phyloP scores from a whole-genome alignment of 495 filamentous ascomycete genomes.

The Penicillium ucsense region DNA sequence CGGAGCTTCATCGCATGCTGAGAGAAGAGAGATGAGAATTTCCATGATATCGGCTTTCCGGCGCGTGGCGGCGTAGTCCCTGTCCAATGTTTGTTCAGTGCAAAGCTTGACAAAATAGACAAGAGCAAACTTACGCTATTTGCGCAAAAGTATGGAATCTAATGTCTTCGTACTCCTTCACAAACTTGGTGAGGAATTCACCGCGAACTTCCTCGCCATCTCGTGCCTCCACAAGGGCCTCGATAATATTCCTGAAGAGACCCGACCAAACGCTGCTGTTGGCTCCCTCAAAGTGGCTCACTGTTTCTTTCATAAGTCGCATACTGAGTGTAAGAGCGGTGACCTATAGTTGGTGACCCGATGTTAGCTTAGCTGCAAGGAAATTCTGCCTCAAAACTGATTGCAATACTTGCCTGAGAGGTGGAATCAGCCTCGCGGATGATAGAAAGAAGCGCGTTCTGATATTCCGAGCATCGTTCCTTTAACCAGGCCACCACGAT shows the following conservation, averaged over 20 bases:
- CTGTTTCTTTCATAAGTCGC: constrained; percentile 72
- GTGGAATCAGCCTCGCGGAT: constrained; percentile 42
- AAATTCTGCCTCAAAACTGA: too few species aligned
- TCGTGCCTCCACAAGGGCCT: constrained; percentile 47
- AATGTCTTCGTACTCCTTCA: constrained; percentile 75
- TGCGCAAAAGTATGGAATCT: constrained; percentile 68
- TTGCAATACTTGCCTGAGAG: constrained; percentile 17
- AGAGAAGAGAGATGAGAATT: constrained; percentile 51
- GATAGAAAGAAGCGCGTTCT: constrained; percentile 42
- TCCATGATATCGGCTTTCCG: constrained; percentile 36
- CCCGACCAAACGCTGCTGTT: constrained; percentile 57
- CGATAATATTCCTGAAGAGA: constrained; percentile 54
- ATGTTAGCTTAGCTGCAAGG: too few species aligned
- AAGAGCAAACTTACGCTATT: constrained; percentile 46
- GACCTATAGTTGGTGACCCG: constrained; percentile 16
- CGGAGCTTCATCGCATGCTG: constrained; percentile 54
- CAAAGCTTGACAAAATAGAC: neutral
- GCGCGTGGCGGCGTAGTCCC: constrained; percentile 25
- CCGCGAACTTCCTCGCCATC: constrained; percentile 47
- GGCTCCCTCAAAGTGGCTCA: constrained; percentile 47
- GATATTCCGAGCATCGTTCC: constrained; percentile 61
- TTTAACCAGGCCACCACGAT: constrained; percentile 73
- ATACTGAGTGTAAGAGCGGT: constrained; percentile 69
- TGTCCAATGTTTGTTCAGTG: constrained; percentile 15
- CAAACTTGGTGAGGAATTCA: constrained; percentile 67